Evolutionary conservation across 805 yeast species (phyloP), one percentile per base, ranked within the genome.

Genomic region (Maudiozyma serrabonitensis): DNA sequence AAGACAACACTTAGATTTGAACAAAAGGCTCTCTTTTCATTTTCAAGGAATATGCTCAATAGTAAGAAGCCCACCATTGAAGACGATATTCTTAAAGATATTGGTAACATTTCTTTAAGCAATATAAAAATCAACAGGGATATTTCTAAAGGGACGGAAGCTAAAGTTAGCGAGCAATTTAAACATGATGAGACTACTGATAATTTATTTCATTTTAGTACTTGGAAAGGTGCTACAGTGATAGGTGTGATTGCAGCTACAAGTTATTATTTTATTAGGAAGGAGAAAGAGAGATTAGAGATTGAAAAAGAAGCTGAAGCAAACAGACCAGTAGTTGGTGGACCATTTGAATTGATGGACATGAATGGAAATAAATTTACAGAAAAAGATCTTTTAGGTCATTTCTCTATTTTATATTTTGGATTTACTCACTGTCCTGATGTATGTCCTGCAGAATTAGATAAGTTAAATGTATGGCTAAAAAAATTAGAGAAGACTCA

Each of bases 401-500:
- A 79, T 63, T 93, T 88, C 67, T 78, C 88, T 16, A 71, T 91
- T 45, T 66, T 91, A 18, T 91, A 91, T 65, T 91, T 91, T 69
- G 99, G 99, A 0, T 91, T 91, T 72, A 85, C 96, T 3, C 89
- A 89, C 69, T 91, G 99, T 70, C 99, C 99, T 11, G 99, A 91
- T 68, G 88, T 91, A 46, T 91, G 99, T 67, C 99, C 99, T 7
- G 98, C 93, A 64, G 99, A 91, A 67, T 76, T 91, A 52, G 99
- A 91, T 65, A 87, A 90, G 62, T 74, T 93, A 62, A 88, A 95
- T 3, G 74, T 70, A 47, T 78, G 70, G 75, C 71, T 78, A 60
- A 78, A 76, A 53, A 76, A 74, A 43, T 72, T 90, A 61, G 81
- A 84, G 61, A 80, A 84, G 62, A 62, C 65, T 38, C 75, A 82